Percentiles rank a stretch among this genome's conserved stretches.
Evolutionary conservation across 257 asterid genomes (phyloP).

Genomic region (Anisodus acutangulus): DNA sequence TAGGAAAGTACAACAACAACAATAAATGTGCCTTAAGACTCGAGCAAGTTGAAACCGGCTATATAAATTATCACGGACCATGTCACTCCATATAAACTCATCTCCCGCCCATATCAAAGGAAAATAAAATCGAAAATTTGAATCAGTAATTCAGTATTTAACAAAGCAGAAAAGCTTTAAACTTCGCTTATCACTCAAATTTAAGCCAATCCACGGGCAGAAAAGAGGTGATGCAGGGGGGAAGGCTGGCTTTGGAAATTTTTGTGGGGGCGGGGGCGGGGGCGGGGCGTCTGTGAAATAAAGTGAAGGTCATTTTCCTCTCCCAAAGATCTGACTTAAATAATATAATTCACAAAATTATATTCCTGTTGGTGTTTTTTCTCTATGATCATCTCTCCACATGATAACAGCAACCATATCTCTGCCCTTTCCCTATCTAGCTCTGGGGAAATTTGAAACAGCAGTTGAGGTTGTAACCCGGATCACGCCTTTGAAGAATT

Average conservation of each 20-base stretch:
- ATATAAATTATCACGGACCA: not conserved
- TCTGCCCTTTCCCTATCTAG: not conserved
- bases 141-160: not conserved
- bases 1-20: not conserved
- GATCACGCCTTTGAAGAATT: slow-evolving; percentile 5
- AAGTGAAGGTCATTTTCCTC: not conserved
- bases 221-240: not conserved
- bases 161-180: not conserved
- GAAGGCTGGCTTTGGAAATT: not conserved
- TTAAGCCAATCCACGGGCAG: not conserved
- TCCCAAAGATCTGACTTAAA: not conserved
- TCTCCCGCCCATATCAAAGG: not conserved
- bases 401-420: slow-evolving; percentile 10
- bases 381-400: slow-evolving; percentile 19
- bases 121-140: not conserved
- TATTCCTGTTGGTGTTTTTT: not conserved
- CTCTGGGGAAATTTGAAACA: not conserved
- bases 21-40: too few species aligned
- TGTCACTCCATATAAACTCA: not conserved
- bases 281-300: not conserved
- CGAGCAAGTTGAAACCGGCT: not conserved
- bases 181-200: not conserved
- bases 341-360: slow-evolving; percentile 1
- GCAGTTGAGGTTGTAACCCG: slow-evolving; percentile 9
- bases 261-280: not conserved